Conservation (phyloP, 1,284 basidiomycete genomes). For the Cryptococcus depauperatus region DNA sequence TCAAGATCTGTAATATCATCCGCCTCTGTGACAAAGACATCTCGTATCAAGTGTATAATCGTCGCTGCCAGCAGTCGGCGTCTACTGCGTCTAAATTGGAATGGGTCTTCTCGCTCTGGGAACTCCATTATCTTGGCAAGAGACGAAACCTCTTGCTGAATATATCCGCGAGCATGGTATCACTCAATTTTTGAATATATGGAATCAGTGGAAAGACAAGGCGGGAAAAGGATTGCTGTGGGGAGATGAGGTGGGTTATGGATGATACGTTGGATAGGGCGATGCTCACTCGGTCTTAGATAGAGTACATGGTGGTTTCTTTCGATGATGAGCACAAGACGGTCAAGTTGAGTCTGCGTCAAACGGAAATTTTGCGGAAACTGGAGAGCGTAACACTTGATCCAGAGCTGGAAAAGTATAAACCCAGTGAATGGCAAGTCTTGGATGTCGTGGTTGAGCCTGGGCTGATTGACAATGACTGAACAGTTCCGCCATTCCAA, state of each 20-base stretch:
- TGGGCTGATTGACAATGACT: neutral
- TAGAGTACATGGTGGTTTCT: constrained; percentile 93
- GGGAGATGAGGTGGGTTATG: constrained; percentile 84
- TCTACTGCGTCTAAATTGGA: too few relatives aligned
- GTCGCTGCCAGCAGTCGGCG: too few relatives aligned
- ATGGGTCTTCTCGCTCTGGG: constrained; percentile 96
- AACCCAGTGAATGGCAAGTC: constrained; percentile 31
- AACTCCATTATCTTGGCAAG: constrained; percentile 86
- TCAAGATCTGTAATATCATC: too few relatives aligned
- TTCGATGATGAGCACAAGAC: constrained; percentile 71
- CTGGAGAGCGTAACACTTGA: constrained; percentile 62
- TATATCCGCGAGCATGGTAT: constrained; percentile 91
- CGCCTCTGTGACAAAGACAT: too few relatives aligned
- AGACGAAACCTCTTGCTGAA: constrained; percentile 77
- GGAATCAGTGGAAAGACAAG: constrained; percentile 83
- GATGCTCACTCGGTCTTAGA: constrained; percentile 47
- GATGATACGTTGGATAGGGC: neutral
- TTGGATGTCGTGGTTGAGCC: neutral
- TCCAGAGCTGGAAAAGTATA: constrained; percentile 52
- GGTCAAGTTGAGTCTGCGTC: constrained; percentile 80
- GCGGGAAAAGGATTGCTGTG: constrained; percentile 91
- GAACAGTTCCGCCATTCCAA: constrained; percentile 70
- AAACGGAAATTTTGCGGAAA: constrained; percentile 85
- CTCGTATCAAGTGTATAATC: too few relatives aligned
- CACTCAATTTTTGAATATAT: constrained; percentile 87